phyloP scores from a whole-genome alignment of 192 early-diverging fungal genomes.

The Coemansia sp. region DNA sequence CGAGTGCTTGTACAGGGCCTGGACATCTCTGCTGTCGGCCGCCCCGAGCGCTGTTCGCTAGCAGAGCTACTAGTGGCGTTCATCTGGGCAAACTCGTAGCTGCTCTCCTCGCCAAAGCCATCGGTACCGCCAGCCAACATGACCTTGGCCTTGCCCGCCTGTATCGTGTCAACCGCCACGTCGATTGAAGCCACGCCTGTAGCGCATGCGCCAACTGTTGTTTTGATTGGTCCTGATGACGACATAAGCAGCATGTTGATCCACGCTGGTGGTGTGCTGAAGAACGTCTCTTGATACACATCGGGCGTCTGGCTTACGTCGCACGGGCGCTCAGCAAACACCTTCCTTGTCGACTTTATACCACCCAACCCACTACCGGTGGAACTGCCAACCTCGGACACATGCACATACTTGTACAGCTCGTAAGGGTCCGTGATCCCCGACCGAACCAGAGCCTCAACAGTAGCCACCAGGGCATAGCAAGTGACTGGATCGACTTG shows the following conservation, averaged over 20 bases:
- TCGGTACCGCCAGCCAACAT: constrained; percentile 92
- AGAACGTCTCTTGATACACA: constrained; percentile 92
- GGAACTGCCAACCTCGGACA: constrained; percentile 87
- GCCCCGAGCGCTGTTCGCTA: constrained; percentile 78
- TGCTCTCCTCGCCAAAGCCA: constrained; percentile 89
- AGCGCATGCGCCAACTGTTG: constrained; percentile 82
- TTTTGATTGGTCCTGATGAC: constrained; percentile 86
- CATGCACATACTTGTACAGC: constrained; percentile 94
- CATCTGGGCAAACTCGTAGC: constrained; percentile 98
- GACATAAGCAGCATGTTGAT: constrained; percentile 95
- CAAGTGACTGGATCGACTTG: constrained; percentile 93
- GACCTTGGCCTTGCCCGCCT: constrained; percentile 87
- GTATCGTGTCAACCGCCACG: constrained; percentile 87
- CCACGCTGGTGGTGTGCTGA: constrained; percentile 70
- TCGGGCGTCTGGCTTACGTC: constrained; percentile 86
- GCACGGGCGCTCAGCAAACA: constrained; percentile 74
- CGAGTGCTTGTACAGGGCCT: constrained; percentile 85
- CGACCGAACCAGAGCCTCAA: constrained; percentile 85
- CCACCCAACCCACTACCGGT: constrained; percentile 91
- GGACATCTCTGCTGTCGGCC: constrained; percentile 86
- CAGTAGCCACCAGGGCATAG: constrained; percentile 85
- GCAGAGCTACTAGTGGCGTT: constrained; percentile 87
- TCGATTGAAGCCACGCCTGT: constrained; percentile 90
- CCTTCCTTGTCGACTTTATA: constrained; percentile 68
- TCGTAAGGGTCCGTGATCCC: constrained; percentile 98